phyloP scores from a whole-genome alignment of 352 stramenopile genomes.

The Phytophthora ramorum region DNA sequence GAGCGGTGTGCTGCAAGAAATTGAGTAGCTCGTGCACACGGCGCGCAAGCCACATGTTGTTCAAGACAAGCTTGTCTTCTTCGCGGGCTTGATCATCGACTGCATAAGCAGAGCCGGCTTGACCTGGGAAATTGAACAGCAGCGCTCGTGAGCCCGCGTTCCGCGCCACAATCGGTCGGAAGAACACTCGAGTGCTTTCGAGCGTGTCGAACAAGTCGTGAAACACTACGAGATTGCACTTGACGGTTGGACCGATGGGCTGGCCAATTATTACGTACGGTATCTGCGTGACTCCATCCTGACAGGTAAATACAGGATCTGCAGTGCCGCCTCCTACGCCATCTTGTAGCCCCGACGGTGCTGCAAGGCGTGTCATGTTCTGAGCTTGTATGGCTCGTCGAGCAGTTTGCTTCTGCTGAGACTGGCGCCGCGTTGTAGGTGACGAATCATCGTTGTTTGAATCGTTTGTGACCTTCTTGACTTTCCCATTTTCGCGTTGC shows the following conservation, averaged over 20 bases:
- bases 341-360: conserved; percentile 51
- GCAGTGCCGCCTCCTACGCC: conserved; percentile 21
- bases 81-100: conserved; percentile 32
- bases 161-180: conserved; percentile 78
- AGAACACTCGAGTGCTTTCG: conserved; percentile 90
- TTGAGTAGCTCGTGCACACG: conserved; percentile 87
- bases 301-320: conserved; percentile 67
- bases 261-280: conserved; percentile 86
- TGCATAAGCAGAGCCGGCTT: conserved; percentile 80
- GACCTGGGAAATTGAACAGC: conserved; percentile 93
- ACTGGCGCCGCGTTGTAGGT: conserved; percentile 22
- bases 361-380: conserved; percentile 77
- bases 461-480: conserved; percentile 2
- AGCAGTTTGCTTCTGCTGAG: conserved; percentile 40
- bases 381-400: conserved; percentile 69
- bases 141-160: conserved; percentile 86
- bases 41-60: conserved; percentile 89
- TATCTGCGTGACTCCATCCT: conserved; percentile 80
- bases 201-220: conserved; percentile 95
- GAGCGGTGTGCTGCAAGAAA: conserved; percentile 71
- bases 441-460: not conserved
- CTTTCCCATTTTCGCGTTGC: not conserved
- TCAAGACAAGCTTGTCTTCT: conserved; percentile 58
- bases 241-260: conserved; percentile 55
- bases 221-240: conserved; percentile 91